These are phyloP conservation scores for Candida pseudoglaebosa DNA, from an alignment of 805 yeast genomes.

Conservation along the genomic window DNA sequence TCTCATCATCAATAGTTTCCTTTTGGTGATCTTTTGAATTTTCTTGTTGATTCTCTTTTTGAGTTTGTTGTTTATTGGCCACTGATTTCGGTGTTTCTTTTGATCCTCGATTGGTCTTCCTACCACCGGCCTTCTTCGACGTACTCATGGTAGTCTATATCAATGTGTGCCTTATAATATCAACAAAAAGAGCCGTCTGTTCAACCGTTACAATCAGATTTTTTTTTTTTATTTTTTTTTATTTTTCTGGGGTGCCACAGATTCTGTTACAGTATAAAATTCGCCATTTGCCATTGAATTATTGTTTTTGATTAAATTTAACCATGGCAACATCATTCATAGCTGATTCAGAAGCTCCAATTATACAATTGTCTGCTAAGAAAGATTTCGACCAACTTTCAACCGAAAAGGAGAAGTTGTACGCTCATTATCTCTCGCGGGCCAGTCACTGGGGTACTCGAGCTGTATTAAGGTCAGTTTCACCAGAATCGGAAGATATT, in stretches of 20 bases:
- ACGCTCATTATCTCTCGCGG: constrained; percentile 79
- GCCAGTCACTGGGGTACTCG: constrained; percentile 85
- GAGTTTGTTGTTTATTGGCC: neutral
- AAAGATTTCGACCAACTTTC: constrained; percentile 65
- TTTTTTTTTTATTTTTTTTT: too few relatives aligned
- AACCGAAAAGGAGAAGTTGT: constrained; percentile 50
- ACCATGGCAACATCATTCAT: constrained; percentile 14
- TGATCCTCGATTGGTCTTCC: neutral
- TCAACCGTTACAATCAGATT: too few relatives aligned
- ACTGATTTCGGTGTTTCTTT: neutral
- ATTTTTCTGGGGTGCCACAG: constrained; percentile 4
- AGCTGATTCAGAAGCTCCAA: constrained; percentile 44
- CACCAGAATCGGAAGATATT: constrained; percentile 74
- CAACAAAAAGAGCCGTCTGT: neutral
- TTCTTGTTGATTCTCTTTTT: neutral
- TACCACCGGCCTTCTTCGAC: neutral
- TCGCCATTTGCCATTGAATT: neutral
- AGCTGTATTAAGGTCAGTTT: constrained; percentile 74
- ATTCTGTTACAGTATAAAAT: neutral
- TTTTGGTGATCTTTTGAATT: neutral
- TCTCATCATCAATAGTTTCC: constrained; percentile 13
- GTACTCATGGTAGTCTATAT: neutral
- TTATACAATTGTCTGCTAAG: constrained; percentile 53
- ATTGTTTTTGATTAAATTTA: too few relatives aligned
- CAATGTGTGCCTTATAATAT: neutral